Evolutionary conservation across 1,284 basidiomycete species (phyloP).

Genomic region (Ganoderma multipileum): DNA sequence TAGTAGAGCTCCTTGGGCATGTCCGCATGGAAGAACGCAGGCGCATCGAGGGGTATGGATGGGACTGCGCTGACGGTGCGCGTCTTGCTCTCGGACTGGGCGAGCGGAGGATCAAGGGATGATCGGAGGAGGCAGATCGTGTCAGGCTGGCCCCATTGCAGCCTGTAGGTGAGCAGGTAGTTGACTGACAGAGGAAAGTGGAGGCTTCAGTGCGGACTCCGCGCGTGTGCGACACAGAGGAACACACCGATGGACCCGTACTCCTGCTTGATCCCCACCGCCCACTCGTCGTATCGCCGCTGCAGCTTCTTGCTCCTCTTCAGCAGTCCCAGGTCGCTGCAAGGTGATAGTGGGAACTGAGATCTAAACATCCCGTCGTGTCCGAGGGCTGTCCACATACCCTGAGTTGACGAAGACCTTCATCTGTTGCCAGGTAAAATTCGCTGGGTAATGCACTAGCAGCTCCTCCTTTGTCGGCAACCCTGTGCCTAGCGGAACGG

Average conservation of each 20-base stretch:
- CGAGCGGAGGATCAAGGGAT: slow-evolving; percentile 29
- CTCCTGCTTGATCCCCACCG: slow-evolving; percentile 55
- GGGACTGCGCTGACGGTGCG: slow-evolving; percentile 29
- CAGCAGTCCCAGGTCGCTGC: slow-evolving; percentile 76
- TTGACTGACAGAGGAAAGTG: slow-evolving; percentile 51
- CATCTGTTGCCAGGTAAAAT: slow-evolving; percentile 77
- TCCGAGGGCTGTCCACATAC: slow-evolving; percentile 42
- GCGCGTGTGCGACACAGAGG: not conserved
- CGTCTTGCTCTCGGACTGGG: slow-evolving; percentile 1
- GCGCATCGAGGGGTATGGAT: slow-evolving; percentile 39
- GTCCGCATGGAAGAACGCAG: slow-evolving; percentile 69
- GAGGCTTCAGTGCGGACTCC: not conserved
- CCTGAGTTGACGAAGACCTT: slow-evolving; percentile 81
- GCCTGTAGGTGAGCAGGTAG: slow-evolving; percentile 67
- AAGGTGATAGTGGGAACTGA: not conserved
- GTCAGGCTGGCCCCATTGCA: slow-evolving; percentile 79
- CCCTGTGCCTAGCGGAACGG: slow-evolving; percentile 56
- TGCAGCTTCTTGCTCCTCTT: slow-evolving; percentile 78
- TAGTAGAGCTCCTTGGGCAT: slow-evolving; percentile 65
- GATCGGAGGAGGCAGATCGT: slow-evolving; percentile 56
- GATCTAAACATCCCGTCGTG: not conserved
- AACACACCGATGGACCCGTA: slow-evolving; percentile 70
- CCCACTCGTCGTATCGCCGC: slow-evolving; percentile 68
- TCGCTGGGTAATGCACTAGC: slow-evolving; percentile 69
- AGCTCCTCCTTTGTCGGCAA: slow-evolving; percentile 74